Evolutionary conservation across 2,329 filamentous ascomycete genomes (phyloP).

Genomic region (Bipolaris gigantea): DNA sequence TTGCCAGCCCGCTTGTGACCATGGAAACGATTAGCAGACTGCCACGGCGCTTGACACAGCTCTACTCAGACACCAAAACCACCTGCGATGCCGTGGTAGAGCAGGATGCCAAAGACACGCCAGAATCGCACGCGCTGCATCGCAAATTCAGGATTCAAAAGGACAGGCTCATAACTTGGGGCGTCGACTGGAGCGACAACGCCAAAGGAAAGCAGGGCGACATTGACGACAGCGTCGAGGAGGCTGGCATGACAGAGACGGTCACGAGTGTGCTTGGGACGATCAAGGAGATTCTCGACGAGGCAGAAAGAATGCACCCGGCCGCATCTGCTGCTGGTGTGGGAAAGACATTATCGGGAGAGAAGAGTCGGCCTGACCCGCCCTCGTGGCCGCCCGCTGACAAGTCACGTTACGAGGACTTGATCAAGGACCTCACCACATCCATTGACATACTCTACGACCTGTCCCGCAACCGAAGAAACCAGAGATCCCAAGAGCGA

Average conservation of each 20-base stretch:
- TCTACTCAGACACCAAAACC: slow-evolving; percentile 81
- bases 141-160: slow-evolving; percentile 79
- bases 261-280: slow-evolving; percentile 78
- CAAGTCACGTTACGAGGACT: slow-evolving; percentile 76
- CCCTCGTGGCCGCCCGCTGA: slow-evolving; percentile 57
- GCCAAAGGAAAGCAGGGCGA: slow-evolving; percentile 60
- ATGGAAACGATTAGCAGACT: slow-evolving; percentile 45
- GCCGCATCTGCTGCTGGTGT: slow-evolving; percentile 37
- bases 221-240: slow-evolving; percentile 70
- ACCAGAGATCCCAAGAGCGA: slow-evolving; percentile 30
- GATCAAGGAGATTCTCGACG: slow-evolving; percentile 77
- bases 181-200: slow-evolving; percentile 77
- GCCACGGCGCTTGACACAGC: slow-evolving; percentile 52
- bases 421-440: slow-evolving; percentile 72
- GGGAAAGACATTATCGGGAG: slow-evolving; percentile 35
- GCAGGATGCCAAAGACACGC: slow-evolving; percentile 61
- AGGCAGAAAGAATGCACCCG: slow-evolving; percentile 73
- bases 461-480: slow-evolving; percentile 66
- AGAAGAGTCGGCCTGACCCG: slow-evolving; percentile 43
- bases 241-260: slow-evolving; percentile 71
- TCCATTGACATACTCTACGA: slow-evolving; percentile 82
- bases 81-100: slow-evolving; percentile 71
- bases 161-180: slow-evolving; percentile 77
- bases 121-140: slow-evolving; percentile 71
- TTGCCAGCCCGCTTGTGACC: slow-evolving; percentile 5